Percentiles rank a stretch among this genome's conserved stretches.
phyloP scores from a whole-genome alignment of 1,139 yeast genomes.

The Geotrichum phurueaensis region DNA sequence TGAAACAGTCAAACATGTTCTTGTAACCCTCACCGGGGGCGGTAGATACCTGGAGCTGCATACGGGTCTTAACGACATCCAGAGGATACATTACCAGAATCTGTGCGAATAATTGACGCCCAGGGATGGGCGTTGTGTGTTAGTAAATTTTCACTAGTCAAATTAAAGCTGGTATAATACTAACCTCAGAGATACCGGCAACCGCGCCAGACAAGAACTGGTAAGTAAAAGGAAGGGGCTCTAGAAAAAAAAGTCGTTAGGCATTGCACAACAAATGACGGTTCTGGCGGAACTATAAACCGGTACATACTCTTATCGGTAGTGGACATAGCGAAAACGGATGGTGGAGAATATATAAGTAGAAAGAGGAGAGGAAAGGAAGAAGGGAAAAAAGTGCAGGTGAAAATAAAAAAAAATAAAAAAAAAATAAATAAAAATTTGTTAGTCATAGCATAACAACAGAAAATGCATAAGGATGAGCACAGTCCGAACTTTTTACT shows the following conservation, averaged over 20 bases:
- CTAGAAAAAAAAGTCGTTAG: conserved; percentile 2
- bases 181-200: conserved; percentile 88
- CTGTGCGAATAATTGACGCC: conserved; percentile 21
- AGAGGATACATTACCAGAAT: conserved; percentile 96
- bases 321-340: conserved; percentile 2
- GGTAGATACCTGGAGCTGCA: conserved; percentile 67
- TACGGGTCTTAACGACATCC: conserved; percentile 96
- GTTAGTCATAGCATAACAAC: neutral
- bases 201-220: conserved; percentile 93
- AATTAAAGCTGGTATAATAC: conserved; percentile 13
- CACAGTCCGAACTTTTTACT: neutral
- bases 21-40: conserved; percentile 56
- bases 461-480: neutral
- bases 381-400: neutral
- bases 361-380: neutral
- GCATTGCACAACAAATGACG: neutral
- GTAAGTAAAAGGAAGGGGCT: conserved; percentile 71
- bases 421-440: conserved; percentile 1
- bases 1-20: conserved; percentile 79
- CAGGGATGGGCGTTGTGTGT: neutral
- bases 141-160: neutral
- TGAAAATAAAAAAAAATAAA: neutral
- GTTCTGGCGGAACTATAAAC: neutral
- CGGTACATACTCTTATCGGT: conserved; percentile 7
- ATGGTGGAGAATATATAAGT: neutral